These are phyloP conservation scores for Aspergillus felis DNA, from an alignment of 2,329 filamentous ascomycete species.

Conservation along the genomic window DNA sequence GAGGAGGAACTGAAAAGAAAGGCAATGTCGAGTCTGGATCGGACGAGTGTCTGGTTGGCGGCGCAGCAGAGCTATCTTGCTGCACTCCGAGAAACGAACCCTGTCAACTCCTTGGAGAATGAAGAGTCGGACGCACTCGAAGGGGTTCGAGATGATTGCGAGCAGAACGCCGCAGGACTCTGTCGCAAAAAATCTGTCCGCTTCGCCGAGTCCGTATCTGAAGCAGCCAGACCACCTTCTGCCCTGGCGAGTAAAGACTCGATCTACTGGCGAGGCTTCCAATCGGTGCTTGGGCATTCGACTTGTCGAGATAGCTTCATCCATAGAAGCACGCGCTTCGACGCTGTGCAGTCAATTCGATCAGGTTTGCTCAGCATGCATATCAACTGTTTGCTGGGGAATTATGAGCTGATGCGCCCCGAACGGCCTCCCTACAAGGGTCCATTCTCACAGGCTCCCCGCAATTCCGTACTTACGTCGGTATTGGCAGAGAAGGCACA, in stretches of 20 bases:
- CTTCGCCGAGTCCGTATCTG: conserved; percentile 30
- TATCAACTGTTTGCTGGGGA: conserved; percentile 76
- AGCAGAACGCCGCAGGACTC: conserved; percentile 12
- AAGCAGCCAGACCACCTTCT: conserved; percentile 40
- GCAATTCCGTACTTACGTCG: conserved; percentile 61
- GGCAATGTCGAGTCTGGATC: conserved; percentile 71
- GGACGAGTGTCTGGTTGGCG: conserved; percentile 80
- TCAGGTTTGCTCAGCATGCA: conserved; percentile 69
- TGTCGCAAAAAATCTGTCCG: conserved; percentile 27
- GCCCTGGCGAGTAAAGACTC: conserved; percentile 59
- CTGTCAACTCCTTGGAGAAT: conserved; percentile 41
- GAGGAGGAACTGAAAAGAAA: conserved; percentile 66
- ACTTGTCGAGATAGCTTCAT: conserved; percentile 73
- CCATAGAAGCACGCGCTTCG: conserved; percentile 78
- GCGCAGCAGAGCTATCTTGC: conserved; percentile 76
- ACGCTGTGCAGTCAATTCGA: conserved; percentile 80
- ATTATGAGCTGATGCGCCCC: conserved; percentile 72
- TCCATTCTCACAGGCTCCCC: conserved; percentile 66
- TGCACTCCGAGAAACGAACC: conserved; percentile 57
- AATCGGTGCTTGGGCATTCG: conserved; percentile 65
- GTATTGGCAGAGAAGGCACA: conserved; percentile 51
- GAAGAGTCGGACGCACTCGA: conserved; percentile 16
- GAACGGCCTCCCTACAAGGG: conserved; percentile 68
- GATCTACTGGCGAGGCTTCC: conserved; percentile 85
- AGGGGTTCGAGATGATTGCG: conserved; percentile 14